Conservation (phyloP, 1,139 yeast genomes). For the Nakaseomyces delphensis region DNA sequence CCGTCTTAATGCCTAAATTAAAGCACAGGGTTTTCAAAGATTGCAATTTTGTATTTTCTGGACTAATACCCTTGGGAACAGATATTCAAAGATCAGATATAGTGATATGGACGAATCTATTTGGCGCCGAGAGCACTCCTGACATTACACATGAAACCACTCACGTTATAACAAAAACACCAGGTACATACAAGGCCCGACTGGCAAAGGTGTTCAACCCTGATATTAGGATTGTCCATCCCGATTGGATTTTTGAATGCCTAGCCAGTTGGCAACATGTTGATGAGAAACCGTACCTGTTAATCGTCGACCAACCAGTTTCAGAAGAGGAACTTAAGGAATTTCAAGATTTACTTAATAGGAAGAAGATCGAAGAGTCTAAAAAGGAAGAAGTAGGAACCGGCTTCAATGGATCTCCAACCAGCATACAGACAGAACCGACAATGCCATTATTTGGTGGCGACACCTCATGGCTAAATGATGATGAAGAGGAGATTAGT, state of each 20-base stretch:
- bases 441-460: conserved; percentile 24
- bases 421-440: conserved; percentile 9
- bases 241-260: conserved; percentile 88
- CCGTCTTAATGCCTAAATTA: conserved; percentile 61
- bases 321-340: conserved; percentile 33
- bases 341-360: conserved; percentile 25
- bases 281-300: conserved; percentile 51
- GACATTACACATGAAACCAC: conserved; percentile 72
- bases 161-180: conserved; percentile 75
- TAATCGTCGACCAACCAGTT: conserved; percentile 40
- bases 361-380: conserved; percentile 17
- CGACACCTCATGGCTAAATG: conserved; percentile 31
- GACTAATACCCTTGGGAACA: conserved; percentile 73
- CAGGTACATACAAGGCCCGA: conserved; percentile 71
- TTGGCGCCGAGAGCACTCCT: conserved; percentile 79
- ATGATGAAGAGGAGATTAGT: conserved; percentile 31
- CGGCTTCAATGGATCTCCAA: conserved; percentile 10
- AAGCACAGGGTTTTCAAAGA: conserved; percentile 61
- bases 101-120: conserved; percentile 84
- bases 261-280: conserved; percentile 68
- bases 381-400: conserved; percentile 19
- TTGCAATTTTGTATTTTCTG: conserved; percentile 70
- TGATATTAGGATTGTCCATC: conserved; percentile 71
- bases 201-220: conserved; percentile 57
- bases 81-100: conserved; percentile 68